Evolutionary conservation across 306 rosid species (phyloP).

Genomic region (Glycine latifolia): DNA sequence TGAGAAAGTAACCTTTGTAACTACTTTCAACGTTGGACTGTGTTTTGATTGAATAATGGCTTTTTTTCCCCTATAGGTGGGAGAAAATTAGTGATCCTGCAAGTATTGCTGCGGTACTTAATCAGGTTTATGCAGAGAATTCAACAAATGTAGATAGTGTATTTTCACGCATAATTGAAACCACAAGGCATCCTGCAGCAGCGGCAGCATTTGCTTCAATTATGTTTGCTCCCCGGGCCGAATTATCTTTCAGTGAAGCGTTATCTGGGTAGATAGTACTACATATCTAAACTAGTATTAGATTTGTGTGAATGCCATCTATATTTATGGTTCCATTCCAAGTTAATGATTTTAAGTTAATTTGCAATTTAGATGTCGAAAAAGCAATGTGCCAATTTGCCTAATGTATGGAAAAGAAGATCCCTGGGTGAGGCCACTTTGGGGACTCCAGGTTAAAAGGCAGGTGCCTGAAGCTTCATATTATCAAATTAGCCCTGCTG

Average conservation of each 20-base stretch:
- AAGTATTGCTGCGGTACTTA: constrained; percentile 74
- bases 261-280: constrained; percentile 58
- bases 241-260: constrained; percentile 69
- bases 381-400: constrained; percentile 69
- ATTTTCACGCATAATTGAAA: constrained; percentile 66
- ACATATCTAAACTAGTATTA: too few relatives aligned
- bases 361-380: constrained; percentile 62
- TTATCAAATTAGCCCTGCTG: constrained; percentile 92
- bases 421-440: constrained; percentile 95
- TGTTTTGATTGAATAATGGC: background rate
- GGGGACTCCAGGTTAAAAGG: constrained; percentile 80
- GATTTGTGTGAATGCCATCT: background rate
- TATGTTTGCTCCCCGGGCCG: constrained; percentile 85
- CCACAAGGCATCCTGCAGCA: constrained; percentile 89
- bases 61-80: constrained; percentile 58
- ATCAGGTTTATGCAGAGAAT: constrained; percentile 81
- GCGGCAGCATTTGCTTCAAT: constrained; percentile 91
- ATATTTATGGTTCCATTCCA: background rate
- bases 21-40: background rate
- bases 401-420: constrained; percentile 97
- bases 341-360: background rate
- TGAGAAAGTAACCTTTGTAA: constrained; percentile 9
- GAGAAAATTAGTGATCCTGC: constrained; percentile 82
- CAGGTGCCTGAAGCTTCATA: constrained; percentile 87
- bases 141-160: constrained; percentile 72